Evolutionary conservation across 2,329 filamentous ascomycete species (phyloP).

Genomic region (Metarhizium guizhouense): DNA sequence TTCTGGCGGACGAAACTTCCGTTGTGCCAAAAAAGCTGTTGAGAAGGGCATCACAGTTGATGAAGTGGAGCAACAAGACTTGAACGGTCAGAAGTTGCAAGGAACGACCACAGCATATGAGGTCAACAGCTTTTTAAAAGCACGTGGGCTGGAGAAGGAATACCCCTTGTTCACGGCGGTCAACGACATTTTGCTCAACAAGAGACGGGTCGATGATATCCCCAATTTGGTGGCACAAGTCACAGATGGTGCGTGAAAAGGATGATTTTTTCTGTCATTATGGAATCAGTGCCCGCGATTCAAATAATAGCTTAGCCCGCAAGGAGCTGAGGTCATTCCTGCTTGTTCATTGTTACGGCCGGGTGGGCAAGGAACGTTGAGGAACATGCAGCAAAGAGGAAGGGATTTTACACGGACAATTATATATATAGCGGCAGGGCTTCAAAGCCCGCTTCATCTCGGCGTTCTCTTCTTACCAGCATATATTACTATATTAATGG

Average conservation of each 20-base stretch:
- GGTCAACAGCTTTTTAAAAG: constrained; percentile 81
- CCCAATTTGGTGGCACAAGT: constrained; percentile 51
- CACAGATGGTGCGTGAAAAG: constrained; percentile 8
- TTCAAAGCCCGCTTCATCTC: neutral
- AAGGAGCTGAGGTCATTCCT: neutral
- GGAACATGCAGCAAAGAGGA: neutral
- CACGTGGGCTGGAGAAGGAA: constrained; percentile 65
- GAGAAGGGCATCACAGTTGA: constrained; percentile 70
- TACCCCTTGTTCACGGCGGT: constrained; percentile 93
- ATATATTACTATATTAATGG: neutral
- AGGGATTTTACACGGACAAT: neutral
- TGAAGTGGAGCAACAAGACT: constrained; percentile 79
- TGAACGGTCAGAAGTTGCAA: constrained; percentile 96
- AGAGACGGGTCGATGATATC: constrained; percentile 70
- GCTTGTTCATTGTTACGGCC: neutral
- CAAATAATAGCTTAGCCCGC: neutral
- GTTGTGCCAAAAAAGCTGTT: constrained; percentile 82
- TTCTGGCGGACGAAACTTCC: constrained; percentile 85
- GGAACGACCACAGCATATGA: constrained; percentile 87
- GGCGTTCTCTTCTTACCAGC: neutral
- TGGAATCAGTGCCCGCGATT: neutral
- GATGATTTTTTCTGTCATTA: neutral
- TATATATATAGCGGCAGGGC: neutral
- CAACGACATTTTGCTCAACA: constrained; percentile 67
- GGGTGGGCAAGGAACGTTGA: neutral